Evolutionary conservation across 371 early-diverging fungal genomes (phyloP), one percentile per base, ranked within the genome.

Genomic region (Cokeromyces recurvatus): DNA sequence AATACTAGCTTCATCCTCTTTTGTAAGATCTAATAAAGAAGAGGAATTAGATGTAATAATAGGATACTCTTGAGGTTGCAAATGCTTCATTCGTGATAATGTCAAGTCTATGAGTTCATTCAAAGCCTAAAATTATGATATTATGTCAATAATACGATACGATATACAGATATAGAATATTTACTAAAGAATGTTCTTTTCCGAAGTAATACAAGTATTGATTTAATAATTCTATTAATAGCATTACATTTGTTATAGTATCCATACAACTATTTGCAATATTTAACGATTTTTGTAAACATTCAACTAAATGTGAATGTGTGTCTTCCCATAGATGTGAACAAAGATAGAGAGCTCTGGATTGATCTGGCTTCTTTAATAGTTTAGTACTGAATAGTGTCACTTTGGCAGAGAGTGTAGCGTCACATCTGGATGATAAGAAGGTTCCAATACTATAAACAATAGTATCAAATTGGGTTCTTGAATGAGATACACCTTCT

Each of bases 201-300:
- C 89, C 92, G 69, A 85, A 97, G 59, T 84, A 92, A 67, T 88
- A 91, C 32, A 95, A 64, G 48, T 87, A 92, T 56, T 86, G 76
- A 62, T 94, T 91, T 39, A 95, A 64, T 44, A 95, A 86, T 60
- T 95, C 95, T 4, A 95, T 87, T 70, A 94, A 89, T 32, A 95
- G 69, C 57, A 89, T 87, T 6, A 90, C 84, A 32, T 86, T 88
- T 15, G 89, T 79, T 19, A 82, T 77, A 24, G 82, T 72, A 56
- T 95, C 94, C 80, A 94, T 81, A 44, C 92, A 88, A 5, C 86
- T 81, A 62, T 91, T 92, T 1, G 97, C 95, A 51, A 93, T 82
- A 59, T 90, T 89, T 19, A 92, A 77, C 4, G 94, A 89, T 63
- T 91, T 88, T 64, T 93, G 90, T 44, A 97, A 67, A 45, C 87